Evolutionary conservation across 1,139 yeast genomes (phyloP).

Genomic region (Geotrichum histeridarum): DNA sequence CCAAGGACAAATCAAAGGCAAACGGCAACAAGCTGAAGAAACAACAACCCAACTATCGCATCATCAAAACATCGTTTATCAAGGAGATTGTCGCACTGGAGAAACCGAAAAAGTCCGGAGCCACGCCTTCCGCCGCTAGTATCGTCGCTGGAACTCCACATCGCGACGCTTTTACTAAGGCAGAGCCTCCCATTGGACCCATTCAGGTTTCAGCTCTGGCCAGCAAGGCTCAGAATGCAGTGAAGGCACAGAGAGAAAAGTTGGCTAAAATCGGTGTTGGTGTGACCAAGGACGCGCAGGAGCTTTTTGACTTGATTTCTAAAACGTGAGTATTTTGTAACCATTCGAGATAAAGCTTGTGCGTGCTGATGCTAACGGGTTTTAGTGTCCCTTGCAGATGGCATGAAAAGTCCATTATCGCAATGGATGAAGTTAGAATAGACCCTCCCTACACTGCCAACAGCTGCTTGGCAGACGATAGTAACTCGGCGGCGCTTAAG

Average conservation of each 20-base stretch:
- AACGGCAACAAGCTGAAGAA: constrained; percentile 27
- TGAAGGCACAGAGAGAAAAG: constrained; percentile 26
- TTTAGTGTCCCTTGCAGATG: constrained; percentile 45
- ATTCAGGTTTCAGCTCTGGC: constrained; percentile 30
- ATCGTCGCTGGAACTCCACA: constrained; percentile 16
- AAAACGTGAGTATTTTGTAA: constrained; percentile 35
- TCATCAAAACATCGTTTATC: constrained; percentile 56
- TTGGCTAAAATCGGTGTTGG: constrained; percentile 38
- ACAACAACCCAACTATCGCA: constrained; percentile 42
- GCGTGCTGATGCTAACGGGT: background rate
- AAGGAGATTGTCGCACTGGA: constrained; percentile 49
- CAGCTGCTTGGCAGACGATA: constrained; percentile 36
- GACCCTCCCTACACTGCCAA: constrained; percentile 48
- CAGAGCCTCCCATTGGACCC: constrained; percentile 31
- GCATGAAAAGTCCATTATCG: constrained; percentile 46
- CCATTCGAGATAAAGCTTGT: constrained; percentile 24
- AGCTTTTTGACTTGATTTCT: constrained; percentile 47
- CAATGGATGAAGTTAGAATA: constrained; percentile 49
- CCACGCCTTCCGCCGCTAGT: constrained; percentile 13
- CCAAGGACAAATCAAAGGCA: background rate
- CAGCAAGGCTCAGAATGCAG: constrained; percentile 27
- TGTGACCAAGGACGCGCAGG: constrained; percentile 46
- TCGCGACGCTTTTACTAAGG: constrained; percentile 24
- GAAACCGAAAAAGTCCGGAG: constrained; percentile 29
- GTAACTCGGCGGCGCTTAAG: constrained; percentile 41